These are phyloP conservation scores for Fistulinella cinereoalba DNA, from an alignment of 1,284 basidiomycete genomes.

Conservation along the genomic window DNA sequence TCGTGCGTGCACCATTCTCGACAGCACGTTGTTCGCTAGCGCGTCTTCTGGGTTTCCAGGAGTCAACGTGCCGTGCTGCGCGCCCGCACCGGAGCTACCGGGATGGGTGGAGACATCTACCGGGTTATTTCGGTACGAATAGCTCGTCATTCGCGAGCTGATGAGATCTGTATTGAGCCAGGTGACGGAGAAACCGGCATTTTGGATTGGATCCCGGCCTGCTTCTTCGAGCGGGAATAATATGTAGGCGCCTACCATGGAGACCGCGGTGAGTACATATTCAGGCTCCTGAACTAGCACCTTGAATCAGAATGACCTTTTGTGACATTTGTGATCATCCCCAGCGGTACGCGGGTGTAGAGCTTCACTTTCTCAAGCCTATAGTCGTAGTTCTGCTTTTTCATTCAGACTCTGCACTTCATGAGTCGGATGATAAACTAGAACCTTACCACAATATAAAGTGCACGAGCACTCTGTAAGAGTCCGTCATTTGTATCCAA, in stretches of 20 bases:
- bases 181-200: constrained; percentile 78
- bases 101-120: constrained; percentile 30
- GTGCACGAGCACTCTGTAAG: constrained; percentile 55
- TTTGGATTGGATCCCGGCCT: constrained; percentile 81
- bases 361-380: constrained; percentile 86
- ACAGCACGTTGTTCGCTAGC: constrained; percentile 13
- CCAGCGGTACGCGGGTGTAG: constrained; percentile 86
- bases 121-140: constrained; percentile 74
- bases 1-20: constrained; percentile 6
- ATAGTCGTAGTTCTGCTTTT: constrained; percentile 80
- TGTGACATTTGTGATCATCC: constrained; percentile 77
- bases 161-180: constrained; percentile 70
- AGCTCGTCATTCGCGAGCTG: constrained; percentile 73
- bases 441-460: constrained; percentile 62
- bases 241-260: constrained; percentile 77
- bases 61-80: constrained; percentile 6
- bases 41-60: constrained; percentile 17
- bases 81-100: constrained; percentile 11
- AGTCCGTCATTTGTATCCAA: constrained; percentile 4
- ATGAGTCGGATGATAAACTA: background rate
- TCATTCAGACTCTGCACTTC: constrained; percentile 12
- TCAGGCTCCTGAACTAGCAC: too few species aligned
- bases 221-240: constrained; percentile 88
- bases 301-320: constrained; percentile 56
- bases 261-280: constrained; percentile 4